Conservation (phyloP, 345 rosid genomes). For the Corymbia maculata region DNA sequence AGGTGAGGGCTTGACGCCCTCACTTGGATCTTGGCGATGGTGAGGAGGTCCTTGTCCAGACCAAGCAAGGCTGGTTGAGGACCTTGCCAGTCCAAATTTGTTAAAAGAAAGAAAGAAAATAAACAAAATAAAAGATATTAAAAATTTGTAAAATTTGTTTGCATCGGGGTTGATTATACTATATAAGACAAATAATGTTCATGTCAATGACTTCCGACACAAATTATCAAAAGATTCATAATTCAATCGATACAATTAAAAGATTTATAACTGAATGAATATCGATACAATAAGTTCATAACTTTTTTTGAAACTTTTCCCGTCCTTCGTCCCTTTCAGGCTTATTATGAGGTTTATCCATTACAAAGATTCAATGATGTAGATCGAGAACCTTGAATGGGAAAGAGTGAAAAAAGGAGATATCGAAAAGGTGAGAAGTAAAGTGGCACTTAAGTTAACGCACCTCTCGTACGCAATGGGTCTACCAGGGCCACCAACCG, state of each 20-base stretch:
- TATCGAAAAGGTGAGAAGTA: background rate
- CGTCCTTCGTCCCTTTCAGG: background rate
- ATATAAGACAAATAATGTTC: fast-evolving
- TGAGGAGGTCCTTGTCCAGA: background rate
- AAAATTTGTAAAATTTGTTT: no score
- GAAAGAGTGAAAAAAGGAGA: background rate
- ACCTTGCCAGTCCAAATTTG: fast-evolving
- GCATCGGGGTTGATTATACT: fast-evolving
- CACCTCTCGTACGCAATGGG: background rate
- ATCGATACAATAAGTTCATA: no score
- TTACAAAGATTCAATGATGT: background rate
- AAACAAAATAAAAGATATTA: no score
- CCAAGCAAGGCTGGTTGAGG: background rate
- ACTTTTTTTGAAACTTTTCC: background rate
- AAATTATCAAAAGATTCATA: fast-evolving
- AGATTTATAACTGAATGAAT: no score
- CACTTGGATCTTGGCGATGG: no score
- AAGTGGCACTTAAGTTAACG: background rate
- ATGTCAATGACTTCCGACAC: fast-evolving
- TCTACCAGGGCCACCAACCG: background rate
- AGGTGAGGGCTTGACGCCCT: no score
- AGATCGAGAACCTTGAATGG: background rate
- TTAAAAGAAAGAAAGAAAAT: fast-evolving
- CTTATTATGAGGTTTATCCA: background rate
- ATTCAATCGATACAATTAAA: fast-evolving